A percentile compares a stretch with the other conserved stretches of the same genome.
These are phyloP conservation scores for Neoboletus subvelutipes DNA, from an alignment of 768 basidiomycete genomes.

Conservation along the genomic window DNA sequence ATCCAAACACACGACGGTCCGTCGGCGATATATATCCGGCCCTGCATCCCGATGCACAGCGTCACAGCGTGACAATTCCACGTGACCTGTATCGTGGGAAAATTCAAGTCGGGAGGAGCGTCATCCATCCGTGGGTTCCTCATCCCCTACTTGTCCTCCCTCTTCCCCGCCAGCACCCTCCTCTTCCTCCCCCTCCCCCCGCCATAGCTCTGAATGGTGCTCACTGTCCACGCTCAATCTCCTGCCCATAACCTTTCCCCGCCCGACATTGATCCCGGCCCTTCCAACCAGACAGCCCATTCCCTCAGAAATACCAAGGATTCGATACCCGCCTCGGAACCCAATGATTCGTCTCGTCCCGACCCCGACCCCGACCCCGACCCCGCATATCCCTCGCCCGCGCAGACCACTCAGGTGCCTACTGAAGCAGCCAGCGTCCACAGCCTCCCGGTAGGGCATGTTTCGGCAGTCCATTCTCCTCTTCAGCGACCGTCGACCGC, in stretches of 20 bases:
- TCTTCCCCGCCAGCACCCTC: not conserved
- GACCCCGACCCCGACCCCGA: constrained; percentile 36
- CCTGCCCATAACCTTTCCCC: not conserved
- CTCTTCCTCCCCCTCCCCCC: not conserved
- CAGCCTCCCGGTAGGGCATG: constrained; percentile 57
- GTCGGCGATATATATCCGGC: not conserved
- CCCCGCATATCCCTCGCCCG: not conserved
- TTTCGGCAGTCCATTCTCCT: constrained; percentile 41
- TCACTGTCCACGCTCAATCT: not conserved
- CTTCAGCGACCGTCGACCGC: constrained; percentile 35
- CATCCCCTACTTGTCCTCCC: constrained; percentile 5
- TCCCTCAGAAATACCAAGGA: not conserved
- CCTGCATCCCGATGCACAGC: not conserved
- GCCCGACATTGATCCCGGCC: not conserved
- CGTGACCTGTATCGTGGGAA: constrained; percentile 20
- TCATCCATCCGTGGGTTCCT: not conserved
- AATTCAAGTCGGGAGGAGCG: not conserved
- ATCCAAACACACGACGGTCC: not conserved
- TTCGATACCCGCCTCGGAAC: not conserved
- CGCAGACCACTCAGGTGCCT: constrained; percentile 34
- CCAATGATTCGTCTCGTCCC: constrained; percentile 32
- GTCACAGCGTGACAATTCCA: not conserved
- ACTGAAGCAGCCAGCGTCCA: constrained; percentile 57
- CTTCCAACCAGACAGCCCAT: not conserved
- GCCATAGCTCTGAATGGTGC: not conserved